Evolutionary conservation across 495 filamentous ascomycete species (phyloP).

Genomic region (Hypoxylon trugodes): DNA sequence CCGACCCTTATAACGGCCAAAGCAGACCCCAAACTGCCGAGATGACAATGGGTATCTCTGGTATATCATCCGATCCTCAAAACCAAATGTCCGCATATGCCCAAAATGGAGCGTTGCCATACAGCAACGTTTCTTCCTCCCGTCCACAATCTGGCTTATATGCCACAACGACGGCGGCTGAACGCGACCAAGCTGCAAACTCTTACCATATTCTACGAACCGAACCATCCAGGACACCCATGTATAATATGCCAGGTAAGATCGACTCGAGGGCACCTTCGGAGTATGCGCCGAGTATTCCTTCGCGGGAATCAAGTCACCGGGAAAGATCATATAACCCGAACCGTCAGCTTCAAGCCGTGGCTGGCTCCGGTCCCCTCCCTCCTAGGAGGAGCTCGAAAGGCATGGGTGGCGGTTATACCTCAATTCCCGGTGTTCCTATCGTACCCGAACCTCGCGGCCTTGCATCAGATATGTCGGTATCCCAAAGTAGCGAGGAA

Average conservation of each 20-base stretch:
- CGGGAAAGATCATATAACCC: conserved; percentile 72
- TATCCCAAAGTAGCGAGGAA: conserved; percentile 79
- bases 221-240: conserved; percentile 70
- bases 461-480: conserved; percentile 71
- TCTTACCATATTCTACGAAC: conserved; percentile 65
- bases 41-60: conserved; percentile 17
- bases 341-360: conserved; percentile 54
- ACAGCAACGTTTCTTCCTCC: conserved; percentile 45
- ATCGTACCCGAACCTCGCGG: conserved; percentile 51
- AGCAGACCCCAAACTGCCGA: conserved; percentile 48
- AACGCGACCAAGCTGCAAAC: conserved; percentile 50
- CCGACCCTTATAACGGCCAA: conserved; percentile 32
- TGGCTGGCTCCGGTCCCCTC: conserved; percentile 64
- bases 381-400: conserved; percentile 75
- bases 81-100: conserved; percentile 29
- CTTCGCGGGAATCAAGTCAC: conserved; percentile 74
- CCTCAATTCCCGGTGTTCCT: conserved; percentile 51
- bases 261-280: conserved; percentile 69
- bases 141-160: conserved; percentile 67
- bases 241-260: conserved; percentile 62
- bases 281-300: conserved; percentile 69
- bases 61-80: conserved; percentile 21
- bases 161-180: conserved; percentile 44
- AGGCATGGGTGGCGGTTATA: conserved; percentile 62
- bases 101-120: conserved; percentile 39